Evolutionary conservation across 345 rosid genomes (phyloP).

Genomic region (Eucalyptus decipiens): DNA sequence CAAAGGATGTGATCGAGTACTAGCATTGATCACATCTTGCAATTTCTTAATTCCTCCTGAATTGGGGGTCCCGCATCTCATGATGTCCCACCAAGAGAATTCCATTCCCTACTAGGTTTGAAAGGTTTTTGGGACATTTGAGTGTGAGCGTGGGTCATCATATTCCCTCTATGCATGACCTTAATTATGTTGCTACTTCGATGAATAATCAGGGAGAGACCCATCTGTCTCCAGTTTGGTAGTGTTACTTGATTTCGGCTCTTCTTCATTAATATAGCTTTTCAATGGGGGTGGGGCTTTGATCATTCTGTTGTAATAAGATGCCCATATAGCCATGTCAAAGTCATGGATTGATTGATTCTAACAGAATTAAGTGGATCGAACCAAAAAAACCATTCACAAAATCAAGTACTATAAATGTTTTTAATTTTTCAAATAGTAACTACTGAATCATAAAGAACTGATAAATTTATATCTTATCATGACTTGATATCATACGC

Average conservation of each 20-base stretch:
- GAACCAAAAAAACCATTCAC: background rate
- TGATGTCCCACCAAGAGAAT: background rate
- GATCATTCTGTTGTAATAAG: background rate
- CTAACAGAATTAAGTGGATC: background rate
- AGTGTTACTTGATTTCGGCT: background rate
- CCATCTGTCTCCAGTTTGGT: background rate
- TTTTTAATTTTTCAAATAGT: background rate
- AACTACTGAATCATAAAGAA: background rate
- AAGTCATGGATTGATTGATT: background rate
- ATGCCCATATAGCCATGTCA: background rate
- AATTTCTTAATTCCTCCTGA: background rate
- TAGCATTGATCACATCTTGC: background rate
- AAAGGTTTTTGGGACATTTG: background rate
- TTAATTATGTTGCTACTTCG: background rate
- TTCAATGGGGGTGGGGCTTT: background rate
- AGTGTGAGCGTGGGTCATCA: background rate
- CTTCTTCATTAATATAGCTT: background rate
- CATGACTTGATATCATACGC: background rate
- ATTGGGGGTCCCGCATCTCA: background rate
- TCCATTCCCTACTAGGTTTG: background rate
- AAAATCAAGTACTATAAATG: background rate
- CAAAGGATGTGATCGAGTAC: background rate
- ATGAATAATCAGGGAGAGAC: background rate
- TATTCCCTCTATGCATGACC: background rate
- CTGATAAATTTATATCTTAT: fast-evolving